Evolutionary conservation across 2,329 filamentous ascomycete species (phyloP), one percentile per base, ranked within the genome.

Genomic region (Colletotrichum trifolii): DNA sequence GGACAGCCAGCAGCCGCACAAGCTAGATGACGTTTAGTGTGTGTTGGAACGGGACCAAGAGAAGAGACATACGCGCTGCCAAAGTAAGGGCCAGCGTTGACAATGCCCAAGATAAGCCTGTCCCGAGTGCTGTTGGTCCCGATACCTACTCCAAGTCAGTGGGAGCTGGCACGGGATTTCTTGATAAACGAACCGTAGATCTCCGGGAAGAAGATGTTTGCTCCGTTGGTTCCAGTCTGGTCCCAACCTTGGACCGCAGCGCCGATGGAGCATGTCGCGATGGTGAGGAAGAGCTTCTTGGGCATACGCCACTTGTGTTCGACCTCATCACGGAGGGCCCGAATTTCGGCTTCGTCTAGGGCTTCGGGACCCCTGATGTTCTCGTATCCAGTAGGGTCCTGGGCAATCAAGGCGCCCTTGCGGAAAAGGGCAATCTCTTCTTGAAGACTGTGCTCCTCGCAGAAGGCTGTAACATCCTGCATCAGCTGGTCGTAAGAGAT

Each of bases 361-460:
- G 86, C 84, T 54, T 85, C 78, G 57, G 85, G 78, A 68, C 85
- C 84, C 4, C 75, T 77, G 45, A 93, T 82, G 39, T 83, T 79
- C 62, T 92, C 89, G 73, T 80, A 91, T 36, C 82, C 81, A 8
- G 79, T 78, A 0, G 91, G 91, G 69, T 90, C 87, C 74, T 92
- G 90, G 3, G 92, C 92, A 15, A 94, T 85, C 10, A 95, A 81
- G 4, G 91, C 92, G 39, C 91, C 92, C 71, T 89, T 90, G 55
- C 85, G 82, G 55, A 94, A 82, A 13, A 90, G 73, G 4, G 80
- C 77, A 3, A 87, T 77, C 68, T 90, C 83, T 58, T 90, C 85
- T 2, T 79, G 75, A 34, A 94, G 81, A 33, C 82, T 82, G 69
- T 90, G 85, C 46, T 83, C 77, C 12, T 80, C 78, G 43, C 88